phyloP scores from a whole-genome alignment of 2,329 filamentous ascomycete species.

The Westerdykella ornata region DNA sequence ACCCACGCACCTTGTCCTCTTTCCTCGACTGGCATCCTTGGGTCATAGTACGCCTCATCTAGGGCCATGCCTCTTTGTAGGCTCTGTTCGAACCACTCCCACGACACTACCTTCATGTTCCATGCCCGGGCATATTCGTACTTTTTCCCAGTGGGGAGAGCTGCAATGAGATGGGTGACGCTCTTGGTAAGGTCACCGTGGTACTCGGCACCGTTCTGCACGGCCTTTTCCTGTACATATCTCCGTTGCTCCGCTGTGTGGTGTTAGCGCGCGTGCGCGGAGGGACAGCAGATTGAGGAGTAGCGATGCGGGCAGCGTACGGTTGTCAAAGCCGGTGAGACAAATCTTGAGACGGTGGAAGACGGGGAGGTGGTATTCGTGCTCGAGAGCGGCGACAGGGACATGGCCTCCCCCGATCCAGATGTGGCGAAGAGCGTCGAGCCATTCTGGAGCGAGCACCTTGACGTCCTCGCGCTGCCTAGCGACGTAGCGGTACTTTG shows the following conservation, averaged over 20 bases:
- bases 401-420: constrained; percentile 78
- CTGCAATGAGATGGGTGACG: constrained; percentile 82
- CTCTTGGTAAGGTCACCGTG: constrained; percentile 77
- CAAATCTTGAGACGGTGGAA: constrained; percentile 59
- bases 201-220: constrained; percentile 71
- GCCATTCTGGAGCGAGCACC: constrained; percentile 75
- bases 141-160: constrained; percentile 75
- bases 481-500: constrained; percentile 94
- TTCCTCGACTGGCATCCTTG: constrained; percentile 59
- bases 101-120: constrained; percentile 69
- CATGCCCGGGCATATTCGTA: constrained; percentile 82
- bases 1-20: constrained; percentile 75
- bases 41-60: constrained; percentile 80
- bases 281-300: neutral
- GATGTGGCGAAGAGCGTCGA: constrained; percentile 67
- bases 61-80: constrained; percentile 81
- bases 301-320: constrained; percentile 41
- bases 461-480: constrained; percentile 79
- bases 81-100: constrained; percentile 82
- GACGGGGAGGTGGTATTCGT: constrained; percentile 56
- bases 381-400: constrained; percentile 64
- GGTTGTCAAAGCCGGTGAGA: constrained; percentile 63
- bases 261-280: too few relatives aligned
- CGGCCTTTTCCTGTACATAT: constrained; percentile 61
- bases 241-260: constrained; percentile 57